A percentile compares a stretch with the other conserved stretches of the same genome.
Conservation (phyloP, 2,329 filamentous ascomycete genomes). For the Colletotrichum siamense region DNA sequence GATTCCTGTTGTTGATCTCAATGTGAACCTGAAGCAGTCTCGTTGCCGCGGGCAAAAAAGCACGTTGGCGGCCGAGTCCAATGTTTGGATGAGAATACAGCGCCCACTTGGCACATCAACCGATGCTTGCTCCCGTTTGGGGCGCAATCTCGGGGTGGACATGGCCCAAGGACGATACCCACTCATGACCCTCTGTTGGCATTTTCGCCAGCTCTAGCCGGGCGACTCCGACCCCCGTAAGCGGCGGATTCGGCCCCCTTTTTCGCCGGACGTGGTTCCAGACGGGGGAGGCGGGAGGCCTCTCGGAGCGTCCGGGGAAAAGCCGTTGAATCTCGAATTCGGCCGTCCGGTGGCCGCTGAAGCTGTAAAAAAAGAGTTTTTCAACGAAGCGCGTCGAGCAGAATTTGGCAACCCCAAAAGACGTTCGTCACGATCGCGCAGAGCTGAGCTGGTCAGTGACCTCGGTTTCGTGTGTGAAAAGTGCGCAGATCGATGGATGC, state of each 20-base stretch:
- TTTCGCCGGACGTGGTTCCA: neutral
- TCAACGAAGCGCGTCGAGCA: neutral
- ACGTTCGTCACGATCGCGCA: neutral
- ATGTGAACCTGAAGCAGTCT: neutral
- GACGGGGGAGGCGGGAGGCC: neutral
- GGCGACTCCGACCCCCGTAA: neutral
- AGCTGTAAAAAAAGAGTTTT: neutral
- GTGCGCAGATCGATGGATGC: neutral
- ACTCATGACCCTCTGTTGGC: neutral
- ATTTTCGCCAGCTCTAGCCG: conserved; percentile 5
- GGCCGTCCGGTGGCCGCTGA: neutral
- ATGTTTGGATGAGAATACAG: neutral
- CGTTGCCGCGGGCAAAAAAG: neutral
- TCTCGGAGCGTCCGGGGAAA: neutral
- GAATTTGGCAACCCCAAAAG: neutral
- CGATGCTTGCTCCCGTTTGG: neutral
- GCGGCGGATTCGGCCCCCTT: neutral
- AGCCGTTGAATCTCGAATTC: conserved; percentile 4
- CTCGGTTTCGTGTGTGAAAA: neutral
- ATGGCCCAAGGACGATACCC: neutral
- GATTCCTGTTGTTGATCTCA: neutral
- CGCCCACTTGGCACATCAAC: neutral
- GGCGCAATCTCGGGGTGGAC: conserved; percentile 14
- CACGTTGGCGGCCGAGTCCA: neutral
- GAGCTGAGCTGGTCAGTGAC: neutral